Evolutionary conservation across 495 filamentous ascomycete genomes (phyloP), one percentile per base, ranked within the genome.

Genomic region (Lasiosphaeriaceae sp.): DNA sequence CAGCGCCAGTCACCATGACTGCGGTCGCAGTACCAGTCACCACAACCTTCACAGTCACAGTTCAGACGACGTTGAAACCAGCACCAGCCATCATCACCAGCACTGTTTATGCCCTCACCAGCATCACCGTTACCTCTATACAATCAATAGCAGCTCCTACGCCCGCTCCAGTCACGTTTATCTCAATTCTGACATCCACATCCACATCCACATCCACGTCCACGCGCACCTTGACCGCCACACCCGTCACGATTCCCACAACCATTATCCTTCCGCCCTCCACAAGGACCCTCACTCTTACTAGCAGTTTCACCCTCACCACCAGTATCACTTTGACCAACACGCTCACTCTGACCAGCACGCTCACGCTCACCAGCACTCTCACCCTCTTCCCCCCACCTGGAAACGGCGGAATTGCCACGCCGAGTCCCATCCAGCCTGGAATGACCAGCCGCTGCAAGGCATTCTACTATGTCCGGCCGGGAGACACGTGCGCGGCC

Each of bases 391-490:
- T 9, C 9, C 26, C 9, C 26, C 26, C 26, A 4, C 26, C 26
- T 4, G 26, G 26, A 31, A 31, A 31, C 9, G 26, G 66, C 29
- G 66, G 61, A 3, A 52, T 67, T 16, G 11, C 48, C 1, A 71
- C 65, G 21, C 65, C 72, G n/a, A 44, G 53, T 39, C 75, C 76
- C 24, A 61, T 56, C 20, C 69, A 74, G 65, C 62, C 70, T 2
- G 71, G 71, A n/a, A 76, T 76, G 59, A 61, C 68, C 39, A 41
- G 23, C 35, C 72, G 71, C 59, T 83, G 80, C 67, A 67, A 74
- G 48, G 60, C 63, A 29, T 82, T 77, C 60, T 68, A 77, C 57
- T 62, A 72, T 26, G 74, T 65, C 19, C 34, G 46, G 53, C 34
- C 17, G 46, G 56, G 54, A 8, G 59, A 65, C 9, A 60, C 53